Percentiles rank a stretch among this genome's conserved stretches.
phyloP scores from a whole-genome alignment of 2,329 filamentous ascomycete genomes.

The Ophiosphaerella korrae region DNA sequence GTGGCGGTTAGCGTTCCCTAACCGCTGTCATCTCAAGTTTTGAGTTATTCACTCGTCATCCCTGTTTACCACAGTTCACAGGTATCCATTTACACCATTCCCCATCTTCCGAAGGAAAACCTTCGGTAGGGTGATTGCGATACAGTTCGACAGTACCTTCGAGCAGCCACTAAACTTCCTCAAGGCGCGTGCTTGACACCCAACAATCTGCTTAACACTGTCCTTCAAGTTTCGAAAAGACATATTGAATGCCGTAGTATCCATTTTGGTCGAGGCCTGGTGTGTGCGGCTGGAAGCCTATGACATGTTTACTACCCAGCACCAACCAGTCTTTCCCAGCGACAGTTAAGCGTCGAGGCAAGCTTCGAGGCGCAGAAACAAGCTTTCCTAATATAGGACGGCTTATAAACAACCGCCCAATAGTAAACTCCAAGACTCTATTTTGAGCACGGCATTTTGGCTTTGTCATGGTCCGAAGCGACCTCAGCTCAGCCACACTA shows the following conservation, averaged over 20 bases:
- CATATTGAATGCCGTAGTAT: background rate
- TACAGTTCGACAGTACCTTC: too few species aligned
- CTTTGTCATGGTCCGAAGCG: background rate
- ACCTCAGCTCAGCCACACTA: constrained; percentile 7
- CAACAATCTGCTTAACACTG: too few species aligned
- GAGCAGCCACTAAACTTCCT: too few species aligned
- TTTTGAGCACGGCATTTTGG: background rate
- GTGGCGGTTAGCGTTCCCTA: too few species aligned
- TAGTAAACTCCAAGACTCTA: background rate
- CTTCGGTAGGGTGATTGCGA: too few species aligned
- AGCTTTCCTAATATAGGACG: background rate
- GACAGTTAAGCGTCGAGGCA: background rate
- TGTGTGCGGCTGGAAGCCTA: background rate
- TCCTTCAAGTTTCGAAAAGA: too few species aligned
- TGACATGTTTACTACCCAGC: background rate
- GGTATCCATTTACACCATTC: too few species aligned
- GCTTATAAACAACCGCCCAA: constrained; percentile 1
- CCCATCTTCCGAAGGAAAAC: too few species aligned
- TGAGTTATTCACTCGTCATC: too few species aligned
- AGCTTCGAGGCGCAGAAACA: background rate
- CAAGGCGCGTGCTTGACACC: too few species aligned
- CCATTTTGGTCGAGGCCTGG: background rate
- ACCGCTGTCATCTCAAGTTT: too few species aligned
- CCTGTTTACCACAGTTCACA: too few species aligned
- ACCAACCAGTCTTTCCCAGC: background rate